Base-by-base conservation (phyloP, 371 early-diverging fungal species). In the Mortierella sp. region DNA sequence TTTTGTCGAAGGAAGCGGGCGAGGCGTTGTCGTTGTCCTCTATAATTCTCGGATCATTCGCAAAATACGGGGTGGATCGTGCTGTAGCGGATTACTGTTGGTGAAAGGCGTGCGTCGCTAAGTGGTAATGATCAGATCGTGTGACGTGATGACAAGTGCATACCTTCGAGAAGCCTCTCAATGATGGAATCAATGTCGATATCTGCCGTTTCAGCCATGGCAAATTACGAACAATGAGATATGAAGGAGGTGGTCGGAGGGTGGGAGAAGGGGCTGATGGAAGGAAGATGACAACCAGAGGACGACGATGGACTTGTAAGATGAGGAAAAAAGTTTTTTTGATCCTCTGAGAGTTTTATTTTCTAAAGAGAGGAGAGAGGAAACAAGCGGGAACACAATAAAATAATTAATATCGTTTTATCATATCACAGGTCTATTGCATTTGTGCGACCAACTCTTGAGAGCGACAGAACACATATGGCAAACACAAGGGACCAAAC, bases 81-180 rank as follows among this genome's bases (percentile, higher is more conserved):
- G n/a, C n/a, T n/a, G n/a, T n/a, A n/a, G n/a, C n/a, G n/a, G n/a
- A n/a, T n/a, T n/a, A n/a, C n/a, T n/a, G n/a, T n/a, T n/a, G n/a
- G n/a, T n/a, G n/a, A n/a, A n/a, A n/a, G n/a, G n/a, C n/a, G n/a
- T n/a, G n/a, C n/a, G n/a, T n/a, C n/a, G n/a, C n/a, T n/a, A 30
- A 12, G 57, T 2, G 42, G 44, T 41, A 50, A 49, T 9, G 48
- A 49, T 23, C 27, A 2, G 17, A 34, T 9, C 4, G 28, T 30
- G 15, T 48, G 24, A 17, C 17, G 41, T 23, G 24, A 41, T 30
- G 41, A 30, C 12, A 11, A 17, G 26, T 31, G 15, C 8, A 44
- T 87, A 95, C 96, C 97, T 93, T 96, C 97, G 72, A 97, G 79
- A 24, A 97, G 88, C 48, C 95, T 83, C 72, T 92, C 92, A 75